phyloP scores from a whole-genome alignment of 1,284 basidiomycete species.

The Leccinum solheimii region DNA sequence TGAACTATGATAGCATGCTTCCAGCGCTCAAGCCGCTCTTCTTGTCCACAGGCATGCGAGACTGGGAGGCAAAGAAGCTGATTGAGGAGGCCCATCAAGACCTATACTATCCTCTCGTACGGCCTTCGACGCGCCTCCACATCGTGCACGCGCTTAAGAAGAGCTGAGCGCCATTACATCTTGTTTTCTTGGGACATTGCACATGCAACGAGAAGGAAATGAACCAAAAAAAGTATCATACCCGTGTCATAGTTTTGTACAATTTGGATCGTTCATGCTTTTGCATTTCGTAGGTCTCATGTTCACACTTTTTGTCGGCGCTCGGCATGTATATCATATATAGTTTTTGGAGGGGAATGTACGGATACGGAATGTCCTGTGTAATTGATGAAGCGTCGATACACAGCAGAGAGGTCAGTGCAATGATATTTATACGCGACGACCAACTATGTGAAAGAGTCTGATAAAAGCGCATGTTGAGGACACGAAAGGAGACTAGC shows the following conservation, averaged over 20 bases:
- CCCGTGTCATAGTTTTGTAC: constrained; percentile 14
- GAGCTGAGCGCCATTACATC: constrained; percentile 36
- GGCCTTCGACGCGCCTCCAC: constrained; percentile 52
- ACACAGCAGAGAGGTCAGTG: constrained; percentile 10
- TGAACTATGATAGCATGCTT: constrained; percentile 65
- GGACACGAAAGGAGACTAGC: neutral
- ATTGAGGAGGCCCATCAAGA: constrained; percentile 62
- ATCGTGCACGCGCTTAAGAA: constrained; percentile 59
- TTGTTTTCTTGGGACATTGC: constrained; percentile 34
- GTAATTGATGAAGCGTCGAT: neutral
- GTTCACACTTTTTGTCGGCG: constrained; percentile 3
- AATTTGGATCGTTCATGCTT: constrained; percentile 20
- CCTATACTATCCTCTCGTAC: constrained; percentile 59
- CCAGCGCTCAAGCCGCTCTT: constrained; percentile 61
- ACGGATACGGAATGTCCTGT: neutral
- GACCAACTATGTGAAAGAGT: constrained; percentile 1
- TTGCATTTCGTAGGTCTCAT: constrained; percentile 16
- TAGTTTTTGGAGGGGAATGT: constrained; percentile 8
- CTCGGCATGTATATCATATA: constrained; percentile 12
- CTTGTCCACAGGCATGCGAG: constrained; percentile 50
- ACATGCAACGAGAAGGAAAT: constrained; percentile 8
- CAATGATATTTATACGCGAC: constrained; percentile 21
- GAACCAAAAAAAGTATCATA: constrained; percentile 31
- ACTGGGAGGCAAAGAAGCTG: constrained; percentile 51
- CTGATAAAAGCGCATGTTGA: constrained; percentile 6